Percentiles rank a stretch among this genome's conserved stretches.
Evolutionary conservation across 140 eudicot genomes (phyloP).

Genomic region (Stevia rebaudiana): DNA sequence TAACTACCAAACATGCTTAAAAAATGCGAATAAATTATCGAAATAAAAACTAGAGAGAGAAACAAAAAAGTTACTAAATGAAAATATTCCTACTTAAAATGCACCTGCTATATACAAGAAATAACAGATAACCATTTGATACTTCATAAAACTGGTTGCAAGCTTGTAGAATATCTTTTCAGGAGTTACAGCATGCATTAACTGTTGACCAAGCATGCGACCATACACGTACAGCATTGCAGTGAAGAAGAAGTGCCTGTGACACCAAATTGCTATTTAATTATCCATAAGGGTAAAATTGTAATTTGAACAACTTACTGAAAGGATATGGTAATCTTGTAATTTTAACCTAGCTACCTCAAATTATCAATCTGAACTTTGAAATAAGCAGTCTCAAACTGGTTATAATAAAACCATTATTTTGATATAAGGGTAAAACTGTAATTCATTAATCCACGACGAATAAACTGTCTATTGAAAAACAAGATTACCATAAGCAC

Average conservation of each 20-base stretch:
- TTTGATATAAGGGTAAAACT: not conserved
- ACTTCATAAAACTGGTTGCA: constrained; percentile 59
- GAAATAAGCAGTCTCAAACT: not conserved
- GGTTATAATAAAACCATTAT: not conserved
- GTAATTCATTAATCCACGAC: not conserved
- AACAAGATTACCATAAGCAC: not conserved
- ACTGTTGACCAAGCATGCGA: constrained; percentile 65
- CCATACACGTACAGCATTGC: constrained; percentile 84
- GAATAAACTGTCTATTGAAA: too few species aligned
- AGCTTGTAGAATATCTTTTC: constrained; percentile 63
- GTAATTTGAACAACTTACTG: not conserved
- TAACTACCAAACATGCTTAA: not conserved
- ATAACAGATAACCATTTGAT: constrained; percentile 84
- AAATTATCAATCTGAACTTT: not conserved
- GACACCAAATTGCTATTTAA: constrained; percentile 15
- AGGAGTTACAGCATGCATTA: constrained; percentile 68
- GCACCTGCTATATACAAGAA: constrained; percentile 79
- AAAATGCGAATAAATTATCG: not conserved
- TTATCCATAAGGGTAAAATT: not conserved
- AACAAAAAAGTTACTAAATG: not conserved
- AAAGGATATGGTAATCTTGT: not conserved
- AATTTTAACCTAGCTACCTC: not conserved
- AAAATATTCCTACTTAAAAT: constrained; percentile 10
- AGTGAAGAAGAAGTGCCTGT: constrained; percentile 89
- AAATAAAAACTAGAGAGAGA: not conserved